Evolutionary conservation across 169 alveolate genomes (phyloP).

Genomic region (Pseudocohnilembus persalinus): DNA sequence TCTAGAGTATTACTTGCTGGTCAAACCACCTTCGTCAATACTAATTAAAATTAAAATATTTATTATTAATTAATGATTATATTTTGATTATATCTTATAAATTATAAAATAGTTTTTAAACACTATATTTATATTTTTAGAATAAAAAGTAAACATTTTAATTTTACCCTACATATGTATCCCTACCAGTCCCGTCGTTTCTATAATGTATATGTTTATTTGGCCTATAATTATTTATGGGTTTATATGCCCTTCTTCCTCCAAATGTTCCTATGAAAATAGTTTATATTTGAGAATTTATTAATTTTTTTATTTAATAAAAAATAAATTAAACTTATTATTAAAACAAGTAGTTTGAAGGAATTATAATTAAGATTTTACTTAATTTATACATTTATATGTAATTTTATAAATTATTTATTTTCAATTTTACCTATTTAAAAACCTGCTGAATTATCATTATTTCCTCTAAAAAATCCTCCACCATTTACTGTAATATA

Average conservation of each 20-base stretch:
- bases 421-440: constrained; percentile 31
- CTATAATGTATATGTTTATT: constrained; percentile 22
- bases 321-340: background rate
- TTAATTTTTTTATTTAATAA: too few species aligned
- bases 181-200: constrained; percentile 27
- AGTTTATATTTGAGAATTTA: background rate
- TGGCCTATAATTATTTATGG: constrained; percentile 14
- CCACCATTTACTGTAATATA: constrained; percentile 12
- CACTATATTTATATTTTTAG: too few species aligned
- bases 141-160: too few species aligned
- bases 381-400: background rate
- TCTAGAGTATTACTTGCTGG: background rate
- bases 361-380: too few species aligned
- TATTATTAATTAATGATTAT: background rate
- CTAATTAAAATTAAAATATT: constrained; percentile 5
- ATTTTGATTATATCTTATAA: background rate
- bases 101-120: background rate
- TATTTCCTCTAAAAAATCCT: constrained; percentile 1
- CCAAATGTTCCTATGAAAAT: constrained; percentile 25
- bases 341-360: background rate
- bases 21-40: constrained; percentile 22
- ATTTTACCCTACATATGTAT: constrained; percentile 19
- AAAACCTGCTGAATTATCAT: constrained; percentile 21
- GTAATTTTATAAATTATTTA: too few species aligned
- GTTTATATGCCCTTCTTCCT: constrained; percentile 20